A percentile compares a stretch with the other conserved stretches of the same genome.
These are phyloP conservation scores for Neofusicoccum umdonicola DNA, from an alignment of 2,329 filamentous ascomycete species.

Conservation along the genomic window DNA sequence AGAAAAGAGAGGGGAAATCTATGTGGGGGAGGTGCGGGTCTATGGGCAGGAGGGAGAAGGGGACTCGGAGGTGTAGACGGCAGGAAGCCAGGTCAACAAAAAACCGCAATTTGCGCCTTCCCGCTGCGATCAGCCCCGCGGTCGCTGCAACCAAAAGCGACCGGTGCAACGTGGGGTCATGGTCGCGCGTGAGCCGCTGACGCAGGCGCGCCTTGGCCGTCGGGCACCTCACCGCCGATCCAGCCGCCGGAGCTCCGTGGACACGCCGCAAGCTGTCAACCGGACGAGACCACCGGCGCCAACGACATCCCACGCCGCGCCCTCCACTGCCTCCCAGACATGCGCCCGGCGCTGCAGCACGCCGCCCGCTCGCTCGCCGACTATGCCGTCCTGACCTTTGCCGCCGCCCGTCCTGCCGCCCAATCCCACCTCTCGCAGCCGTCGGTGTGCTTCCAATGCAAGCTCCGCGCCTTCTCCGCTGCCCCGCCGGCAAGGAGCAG, in stretches of 20 bases:
- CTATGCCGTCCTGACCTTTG: conserved; percentile 21
- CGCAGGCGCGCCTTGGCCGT: neutral
- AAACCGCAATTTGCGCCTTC: neutral
- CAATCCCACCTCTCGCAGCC: neutral
- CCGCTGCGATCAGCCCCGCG: neutral
- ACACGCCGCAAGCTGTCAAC: neutral
- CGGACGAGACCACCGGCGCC: neutral
- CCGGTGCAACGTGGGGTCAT: neutral
- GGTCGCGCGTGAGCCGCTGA: neutral
- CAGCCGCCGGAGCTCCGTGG: neutral
- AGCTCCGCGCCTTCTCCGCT: conserved; percentile 27
- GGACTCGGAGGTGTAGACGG: neutral
- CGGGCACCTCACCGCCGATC: neutral
- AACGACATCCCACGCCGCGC: neutral
- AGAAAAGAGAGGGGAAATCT: neutral
- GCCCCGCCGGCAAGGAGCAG: neutral
- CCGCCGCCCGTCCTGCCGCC: conserved; percentile 2
- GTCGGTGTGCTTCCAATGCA: conserved; percentile 31
- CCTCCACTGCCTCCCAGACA: conserved; percentile 19
- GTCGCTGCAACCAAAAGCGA: neutral
- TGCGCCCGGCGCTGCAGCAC: conserved; percentile 42
- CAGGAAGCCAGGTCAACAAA: neutral
- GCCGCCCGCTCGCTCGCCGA: conserved; percentile 34
- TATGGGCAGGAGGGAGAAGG: neutral
- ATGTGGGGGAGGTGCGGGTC: neutral